These are phyloP conservation scores for Pyricularia grisea DNA, from an alignment of 2,329 filamentous ascomycete species.

Conservation along the genomic window DNA sequence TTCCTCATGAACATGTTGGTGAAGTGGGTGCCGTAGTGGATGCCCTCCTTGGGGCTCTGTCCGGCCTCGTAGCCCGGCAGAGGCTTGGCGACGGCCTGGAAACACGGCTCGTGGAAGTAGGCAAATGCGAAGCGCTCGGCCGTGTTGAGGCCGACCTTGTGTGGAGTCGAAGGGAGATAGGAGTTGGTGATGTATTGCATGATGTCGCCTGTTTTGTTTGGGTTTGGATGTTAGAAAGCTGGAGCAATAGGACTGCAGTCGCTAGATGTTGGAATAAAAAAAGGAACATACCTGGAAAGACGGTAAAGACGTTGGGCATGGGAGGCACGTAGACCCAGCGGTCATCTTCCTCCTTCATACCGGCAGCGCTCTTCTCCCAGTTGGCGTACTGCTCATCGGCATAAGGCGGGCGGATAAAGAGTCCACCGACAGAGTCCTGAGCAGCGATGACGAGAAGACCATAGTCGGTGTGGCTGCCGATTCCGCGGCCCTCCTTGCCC, in stretches of 20 bases:
- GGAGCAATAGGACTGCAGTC: not conserved
- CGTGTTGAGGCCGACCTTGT: conserved; percentile 40
- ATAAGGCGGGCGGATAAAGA: conserved; percentile 35
- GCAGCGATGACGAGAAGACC: conserved; percentile 40
- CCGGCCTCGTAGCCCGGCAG: conserved; percentile 26
- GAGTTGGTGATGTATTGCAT: conserved; percentile 40
- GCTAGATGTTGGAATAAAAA: too few relatives aligned
- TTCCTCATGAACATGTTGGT: conserved; percentile 41
- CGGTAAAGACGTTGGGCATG: conserved; percentile 31
- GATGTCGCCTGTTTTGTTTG: conserved; percentile 32
- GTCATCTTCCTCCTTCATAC: conserved; percentile 31
- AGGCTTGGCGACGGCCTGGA: conserved; percentile 32
- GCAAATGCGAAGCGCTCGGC: conserved; percentile 37
- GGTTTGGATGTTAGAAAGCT: not conserved
- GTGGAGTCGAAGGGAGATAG: conserved; percentile 34
- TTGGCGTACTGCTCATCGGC: conserved; percentile 31
- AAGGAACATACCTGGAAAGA: conserved; percentile 34
- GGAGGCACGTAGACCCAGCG: conserved; percentile 40
- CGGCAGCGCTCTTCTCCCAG: conserved; percentile 34
- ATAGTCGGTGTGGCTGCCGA: conserved; percentile 42
- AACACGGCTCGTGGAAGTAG: conserved; percentile 42
- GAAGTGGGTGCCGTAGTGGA: conserved; percentile 42
- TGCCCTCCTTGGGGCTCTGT: conserved; percentile 23
- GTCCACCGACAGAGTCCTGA: conserved; percentile 38
- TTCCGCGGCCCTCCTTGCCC: conserved; percentile 37